Evolutionary conservation across 176 grass and related monocot species (phyloP), one percentile per base, ranked within the genome.

Genomic region (Hyparrhenia diplandra): DNA sequence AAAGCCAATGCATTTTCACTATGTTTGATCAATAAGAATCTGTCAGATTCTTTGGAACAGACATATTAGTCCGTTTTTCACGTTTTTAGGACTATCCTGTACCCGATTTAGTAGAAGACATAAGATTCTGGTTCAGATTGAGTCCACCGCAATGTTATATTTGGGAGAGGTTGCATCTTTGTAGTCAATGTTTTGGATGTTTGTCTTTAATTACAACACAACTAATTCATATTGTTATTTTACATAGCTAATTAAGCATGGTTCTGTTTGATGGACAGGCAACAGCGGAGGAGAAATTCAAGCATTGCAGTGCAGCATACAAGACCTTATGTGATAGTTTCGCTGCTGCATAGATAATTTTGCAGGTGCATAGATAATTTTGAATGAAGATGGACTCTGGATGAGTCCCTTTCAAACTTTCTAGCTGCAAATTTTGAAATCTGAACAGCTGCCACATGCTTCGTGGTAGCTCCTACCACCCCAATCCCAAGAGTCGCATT

Each of bases 211-310:
- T 83, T 78, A 58, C 25, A 49, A 13, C 41, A 46, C 27, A 77
- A 65, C 5, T 23, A 43, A 24, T 64, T 70, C 41, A 75, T 35
- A 43, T 71, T 46, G 54, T 54, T 76, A 45, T 21, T 78, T 25
- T 54, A 60, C 12, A 20, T 55, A 75, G 37, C 28, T 87, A 69
- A 29, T 51, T 28, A 64, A 57, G 69, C 71, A 63, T 73, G 13
- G 73, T 55, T 37, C 74, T 80, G 32, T 82, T 66, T 51, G 37
- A 64, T 83, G 77, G 43, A 71, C 86, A 98, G 95, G 81, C 73
- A 70, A 88, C 72, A 67, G 95, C 95, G 46, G 92, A 91, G 72
- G 95, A 98, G 84, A 98, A 86, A 89, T 98, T 98, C 82, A 98
- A 98, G 82, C 74, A 89, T 70, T 98, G 95, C 79, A 82, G 92